Evolutionary conservation across 2,329 filamentous ascomycete species (phyloP), one percentile per base, ranked within the genome.

Genomic region (Fusarium albosuccineum): DNA sequence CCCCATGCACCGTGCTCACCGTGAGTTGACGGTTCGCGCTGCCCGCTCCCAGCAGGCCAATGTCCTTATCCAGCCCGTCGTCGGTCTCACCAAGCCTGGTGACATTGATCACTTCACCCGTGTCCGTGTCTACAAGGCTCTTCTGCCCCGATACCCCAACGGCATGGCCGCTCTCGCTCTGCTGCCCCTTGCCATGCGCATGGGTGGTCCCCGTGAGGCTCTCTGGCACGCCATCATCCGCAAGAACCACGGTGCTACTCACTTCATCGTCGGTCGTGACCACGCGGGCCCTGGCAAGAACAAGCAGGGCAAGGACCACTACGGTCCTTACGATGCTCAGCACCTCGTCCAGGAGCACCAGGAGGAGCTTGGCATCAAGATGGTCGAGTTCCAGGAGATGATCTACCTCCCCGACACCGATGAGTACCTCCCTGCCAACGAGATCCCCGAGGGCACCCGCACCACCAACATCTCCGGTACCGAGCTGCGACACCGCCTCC

Each of bases 181-280:
- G 41, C 88, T 99, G 56, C 94, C 94, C 61, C 87, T 99, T 69
- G 96, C 96, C 75, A 99, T 99, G 96, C 92, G 96, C 79, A 99
- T 99, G 96, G 96, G 94, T 77, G 96, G 96, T 75, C 96, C 96
- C 68, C 93, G 96, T 72, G 96, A 99, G 86, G 96, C 96, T 73
- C 94, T 99, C 83, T 99, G 96, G 96, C 96, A 99, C 86, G 96
- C 96, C 77, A 97, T 99, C 76, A 99, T 99, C 86, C 94, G 96
- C 79, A 99, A 98, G 91, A 99, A 99, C 83, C 94, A 97, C 84
- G 96, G 96, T 75, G 94, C 95, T 48, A 98, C 96, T 14, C 96
- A 99, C 87, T 99, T 99, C 86, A 99, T 99, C 75, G 94, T 99
- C 70, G 96, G 96, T 64, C 93, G 96, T 84, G 96, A 99, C 83